Conservation (phyloP, 345 rosid species). For the Populus deltoides region DNA sequence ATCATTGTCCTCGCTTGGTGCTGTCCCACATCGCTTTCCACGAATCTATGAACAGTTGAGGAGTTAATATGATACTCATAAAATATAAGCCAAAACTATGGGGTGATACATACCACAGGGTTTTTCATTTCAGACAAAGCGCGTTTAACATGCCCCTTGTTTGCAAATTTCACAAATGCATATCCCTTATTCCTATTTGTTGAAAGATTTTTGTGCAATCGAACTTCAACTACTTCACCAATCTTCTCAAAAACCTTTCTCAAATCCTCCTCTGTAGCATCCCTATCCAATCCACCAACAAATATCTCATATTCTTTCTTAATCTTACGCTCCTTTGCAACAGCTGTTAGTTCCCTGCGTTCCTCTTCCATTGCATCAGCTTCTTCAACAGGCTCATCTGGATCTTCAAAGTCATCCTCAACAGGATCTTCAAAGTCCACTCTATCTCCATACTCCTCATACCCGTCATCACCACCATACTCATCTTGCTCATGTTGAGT, state of each 20-base stretch:
- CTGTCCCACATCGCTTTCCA: conserved; percentile 64
- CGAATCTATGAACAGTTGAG: conserved; percentile 36
- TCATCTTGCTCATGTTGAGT: conserved; percentile 26
- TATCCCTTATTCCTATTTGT: conserved; percentile 55
- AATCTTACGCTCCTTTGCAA: conserved; percentile 48
- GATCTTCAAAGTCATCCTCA: conserved; percentile 51
- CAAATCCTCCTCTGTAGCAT: conserved; percentile 59
- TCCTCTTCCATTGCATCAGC: conserved; percentile 47
- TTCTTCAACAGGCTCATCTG: conserved; percentile 45
- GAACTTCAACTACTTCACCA: conserved; percentile 56
- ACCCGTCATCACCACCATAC: conserved; percentile 38
- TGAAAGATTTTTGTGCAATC: conserved; percentile 43
- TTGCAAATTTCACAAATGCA: conserved; percentile 64
- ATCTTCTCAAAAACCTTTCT: conserved; percentile 52
- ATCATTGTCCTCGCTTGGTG: conserved; percentile 66
- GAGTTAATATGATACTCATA: conserved; percentile 6
- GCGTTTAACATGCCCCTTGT: conserved; percentile 48
- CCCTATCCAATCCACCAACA: conserved; percentile 57
- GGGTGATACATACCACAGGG: conserved; percentile 45
- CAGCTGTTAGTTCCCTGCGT: conserved; percentile 39
- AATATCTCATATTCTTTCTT: conserved; percentile 62
- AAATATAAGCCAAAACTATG: neutral
- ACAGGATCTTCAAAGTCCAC: conserved; percentile 54
- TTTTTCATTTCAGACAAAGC: conserved; percentile 65
- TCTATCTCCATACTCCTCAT: conserved; percentile 56